Evolutionary conservation across 345 rosid species (phyloP), one percentile per base, ranked within the genome.

Genomic region (Citrus unshiu): DNA sequence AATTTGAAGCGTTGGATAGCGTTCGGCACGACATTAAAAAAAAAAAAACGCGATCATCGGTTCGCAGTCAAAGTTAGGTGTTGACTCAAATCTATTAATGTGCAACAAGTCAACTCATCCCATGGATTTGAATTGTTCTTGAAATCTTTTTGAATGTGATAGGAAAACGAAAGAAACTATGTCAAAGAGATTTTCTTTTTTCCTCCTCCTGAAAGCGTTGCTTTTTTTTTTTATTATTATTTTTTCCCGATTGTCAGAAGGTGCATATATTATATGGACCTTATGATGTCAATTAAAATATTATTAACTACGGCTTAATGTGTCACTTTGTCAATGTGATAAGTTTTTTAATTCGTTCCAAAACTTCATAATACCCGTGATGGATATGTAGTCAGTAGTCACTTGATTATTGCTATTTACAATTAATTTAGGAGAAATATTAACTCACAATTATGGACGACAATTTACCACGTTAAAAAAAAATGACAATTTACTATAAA

Each of bases 1-100:
- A 13, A 43, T 4, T 6, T 3, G 10, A 70, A 2, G 4, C 16
- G 0, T 60, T 25, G 35, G 54, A 18, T 54, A 3, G 51, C 51
- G 51, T 13, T 13, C 10, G 51, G 51, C 51, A 13, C 51, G 18
- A 13, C 51, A 46, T 46, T 13, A 13, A 46, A 3, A 46, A 2
- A 3, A 46, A 2, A 12, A 46, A 34, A 12, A 46, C 51, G 51
- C 5, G 18, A 46, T 46, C 51, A 0, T 3, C 18, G 51, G 51
- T 1, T 1, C 9, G 3, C 24, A 32, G 83, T 78, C 78, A 70
- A 70, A 30, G 78, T 78, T 78, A 46, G 84, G 79, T 74, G 79
- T 24, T 2, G 51, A 63, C 6, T 21, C 21, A 16, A 54, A 16
- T 2, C 7, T 1, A 67, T 63, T 16, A 70, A 27, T 7, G 57